Base-by-base conservation (phyloP, 768 basidiomycete genomes). In the Termitomyces sp. region DNA sequence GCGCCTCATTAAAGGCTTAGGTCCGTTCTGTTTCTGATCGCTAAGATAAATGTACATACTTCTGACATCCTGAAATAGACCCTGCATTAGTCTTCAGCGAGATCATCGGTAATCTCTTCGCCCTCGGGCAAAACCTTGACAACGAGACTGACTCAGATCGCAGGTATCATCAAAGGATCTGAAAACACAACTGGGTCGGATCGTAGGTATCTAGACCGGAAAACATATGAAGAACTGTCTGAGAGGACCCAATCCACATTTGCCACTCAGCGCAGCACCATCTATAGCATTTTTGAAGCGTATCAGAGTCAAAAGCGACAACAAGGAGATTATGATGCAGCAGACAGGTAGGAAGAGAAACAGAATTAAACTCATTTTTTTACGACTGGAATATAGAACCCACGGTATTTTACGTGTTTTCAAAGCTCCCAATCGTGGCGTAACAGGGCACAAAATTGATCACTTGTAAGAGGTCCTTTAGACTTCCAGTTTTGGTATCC, bases 131-230 rank as follows among this genome's bases (percentile, higher is more conserved):
- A 39, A 27, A 41, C 9, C 44, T 44, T 32, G 39, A 13, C 9
- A 11, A 41, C n/a, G n/a, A 16, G 44, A 23, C 52, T 29, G 55
- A 39, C 20, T 23, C 13, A 13, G n/a, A 18, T 36, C 10, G n/a
- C 15, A 79, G 86, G 86, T 31, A 79, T 85, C 6, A 83, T 90
- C 57, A 78, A 82, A 61, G 88, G 88, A n/a, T 86, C 87, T 0
- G 85, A 88, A 63, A 68, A 70, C 44, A 71, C 85, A 0, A 52
- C 82, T 7, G 52, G 52, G 0, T 68, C 60, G 49, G 63, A 62
- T 2, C 58, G 64, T 2, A 67, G 77, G 2, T 75, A 68, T 63
- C 70, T 89, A 3, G 73, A 78, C 47, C 65, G 67, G 33, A 56
- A 64, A 0, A 60, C 70, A 0, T 89, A 89, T 60, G 61, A 71